Base-by-base conservation (phyloP, 1,284 basidiomycete genomes). In the Filobasidium uniguttulatum region DNA sequence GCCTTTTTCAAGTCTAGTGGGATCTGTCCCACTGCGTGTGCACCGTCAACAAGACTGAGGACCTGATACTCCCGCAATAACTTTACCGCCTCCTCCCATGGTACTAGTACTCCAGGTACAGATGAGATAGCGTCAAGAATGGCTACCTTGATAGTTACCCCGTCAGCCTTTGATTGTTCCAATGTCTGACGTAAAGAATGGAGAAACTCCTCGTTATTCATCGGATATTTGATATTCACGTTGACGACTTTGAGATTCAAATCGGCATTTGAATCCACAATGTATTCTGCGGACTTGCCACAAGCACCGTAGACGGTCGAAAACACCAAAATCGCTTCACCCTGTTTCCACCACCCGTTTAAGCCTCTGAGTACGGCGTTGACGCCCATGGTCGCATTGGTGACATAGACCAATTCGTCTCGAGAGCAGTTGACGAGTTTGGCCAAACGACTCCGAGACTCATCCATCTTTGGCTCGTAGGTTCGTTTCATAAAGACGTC, bases 71-170 rank as follows among this genome's bases (percentile, higher is more conserved):
- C 75, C 53, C 71, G 72, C 59, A 79, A 81, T 20, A 83, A 72
- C 29, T 73, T 68, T 1, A 80, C 77, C 63, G 87, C 72, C 56
- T 79, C 75, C 60, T 81, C 70, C 85, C 85, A 88, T 1, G 85
- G 85, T 25, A 86, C 64, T 0, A 69, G 60, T 2, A 75, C 76
- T 0, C 82, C 85, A 0, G 85, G 85, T 33, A 71, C 71, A 2
- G 81, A 76, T 1, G 71, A 65, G 54, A 88, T 80, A 22, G 73
- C 68, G 60, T 88, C 85, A 19, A 88, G 76, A 5, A 88, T 60
- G 0, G 77, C 81, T 2, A 87, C 73, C 41, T 28, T 5, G 6
- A 44, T n/a, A n/a, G n/a, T n/a, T n/a, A n/a, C n/a, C 41, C 25
- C 28, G 41, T 26, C 41, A 26, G 23, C 17, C 23, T 25, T n/a